phyloP scores from a whole-genome alignment of 768 basidiomycete genomes.

The Kwoniella europaea region DNA sequence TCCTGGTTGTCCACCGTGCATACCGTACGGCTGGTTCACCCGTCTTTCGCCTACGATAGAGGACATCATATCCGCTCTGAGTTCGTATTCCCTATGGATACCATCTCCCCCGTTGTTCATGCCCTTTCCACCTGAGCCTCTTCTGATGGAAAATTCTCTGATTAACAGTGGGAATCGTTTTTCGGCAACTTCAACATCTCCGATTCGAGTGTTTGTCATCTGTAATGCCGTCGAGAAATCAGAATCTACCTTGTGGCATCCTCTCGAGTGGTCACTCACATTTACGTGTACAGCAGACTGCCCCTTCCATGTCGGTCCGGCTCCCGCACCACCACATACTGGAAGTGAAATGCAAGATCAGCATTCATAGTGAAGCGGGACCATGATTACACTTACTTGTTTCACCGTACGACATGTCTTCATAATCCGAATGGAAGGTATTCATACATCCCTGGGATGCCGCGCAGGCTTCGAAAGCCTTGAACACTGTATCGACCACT shows the following conservation, averaged over 20 bases:
- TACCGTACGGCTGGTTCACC: slow-evolving; percentile 47
- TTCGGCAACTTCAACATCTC: slow-evolving; percentile 47
- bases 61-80: slow-evolving; percentile 22
- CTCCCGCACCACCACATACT: slow-evolving; percentile 47
- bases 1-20: slow-evolving; percentile 61
- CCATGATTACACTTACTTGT: slow-evolving; percentile 18
- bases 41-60: slow-evolving; percentile 41
- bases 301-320: slow-evolving; percentile 48
- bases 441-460: slow-evolving; percentile 85
- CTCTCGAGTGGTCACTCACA: background rate
- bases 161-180: slow-evolving; percentile 43
- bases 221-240: background rate
- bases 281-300: slow-evolving; percentile 31
- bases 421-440: slow-evolving; percentile 85
- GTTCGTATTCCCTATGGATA: slow-evolving; percentile 27
- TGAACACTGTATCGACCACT: slow-evolving; percentile 92
- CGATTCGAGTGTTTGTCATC: slow-evolving; percentile 41
- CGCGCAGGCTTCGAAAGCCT: slow-evolving; percentile 87
- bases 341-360: slow-evolving; percentile 61
- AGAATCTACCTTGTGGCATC: slow-evolving; percentile 31
- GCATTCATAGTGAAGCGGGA: background rate
- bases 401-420: slow-evolving; percentile 80
- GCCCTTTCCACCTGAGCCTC: slow-evolving; percentile 40
- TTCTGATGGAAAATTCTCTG: slow-evolving; percentile 39
- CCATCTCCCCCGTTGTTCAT: slow-evolving; percentile 44